Conservation (phyloP, 2,329 filamentous ascomycete species). For the Emmonsia crescens region DNA sequence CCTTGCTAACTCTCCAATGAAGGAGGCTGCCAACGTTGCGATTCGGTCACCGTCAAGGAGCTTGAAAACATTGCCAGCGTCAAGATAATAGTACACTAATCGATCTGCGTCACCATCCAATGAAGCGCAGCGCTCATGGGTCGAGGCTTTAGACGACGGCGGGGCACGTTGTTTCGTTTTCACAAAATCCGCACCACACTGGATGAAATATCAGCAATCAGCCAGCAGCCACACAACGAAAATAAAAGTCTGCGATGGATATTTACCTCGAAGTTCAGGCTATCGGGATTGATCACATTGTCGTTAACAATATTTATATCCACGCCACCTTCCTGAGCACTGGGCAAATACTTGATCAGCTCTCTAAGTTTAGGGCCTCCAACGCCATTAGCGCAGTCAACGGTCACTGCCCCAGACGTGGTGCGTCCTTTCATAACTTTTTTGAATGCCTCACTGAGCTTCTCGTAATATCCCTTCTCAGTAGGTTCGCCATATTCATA, state of each 20-base stretch:
- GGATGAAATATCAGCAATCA: constrained; percentile 15
- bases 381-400: constrained; percentile 95
- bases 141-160: constrained; percentile 64
- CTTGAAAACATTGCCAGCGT: constrained; percentile 71
- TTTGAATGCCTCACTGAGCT: constrained; percentile 75
- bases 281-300: constrained; percentile 79
- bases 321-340: constrained; percentile 54
- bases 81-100: constrained; percentile 87
- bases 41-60: constrained; percentile 96
- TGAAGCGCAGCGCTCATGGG: constrained; percentile 73
- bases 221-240: not conserved
- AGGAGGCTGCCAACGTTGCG: constrained; percentile 83
- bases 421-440: constrained; percentile 68
- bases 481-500: constrained; percentile 81
- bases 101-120: constrained; percentile 93
- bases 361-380: constrained; percentile 84
- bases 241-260: not conserved
- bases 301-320: constrained; percentile 87
- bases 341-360: constrained; percentile 70
- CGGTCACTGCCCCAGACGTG: constrained; percentile 61
- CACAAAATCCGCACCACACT: constrained; percentile 93
- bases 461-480: constrained; percentile 90
- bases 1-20: constrained; percentile 78
- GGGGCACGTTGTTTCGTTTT: constrained; percentile 94
- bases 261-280: constrained; percentile 72